Conservation (phyloP, 495 filamentous ascomycete genomes). For the Xylaria longipes region DNA sequence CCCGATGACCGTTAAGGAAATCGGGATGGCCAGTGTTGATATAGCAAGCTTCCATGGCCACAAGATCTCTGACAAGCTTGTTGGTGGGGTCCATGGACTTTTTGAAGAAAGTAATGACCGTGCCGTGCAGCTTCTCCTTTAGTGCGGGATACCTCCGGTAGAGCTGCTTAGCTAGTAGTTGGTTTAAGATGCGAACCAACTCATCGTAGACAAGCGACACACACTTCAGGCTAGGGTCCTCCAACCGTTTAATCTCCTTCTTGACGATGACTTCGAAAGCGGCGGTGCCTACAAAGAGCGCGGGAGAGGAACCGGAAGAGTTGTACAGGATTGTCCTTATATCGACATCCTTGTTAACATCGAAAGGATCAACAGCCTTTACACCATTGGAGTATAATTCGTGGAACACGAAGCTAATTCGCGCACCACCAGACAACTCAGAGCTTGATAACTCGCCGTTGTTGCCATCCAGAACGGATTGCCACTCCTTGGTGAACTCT, state of each 20-base stretch:
- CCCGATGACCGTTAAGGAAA: constrained; percentile 95
- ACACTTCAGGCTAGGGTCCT: constrained; percentile 97
- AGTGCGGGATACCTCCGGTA: constrained; percentile 91
- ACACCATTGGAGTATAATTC: constrained; percentile 98
- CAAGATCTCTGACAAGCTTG: constrained; percentile 92
- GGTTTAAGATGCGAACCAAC: constrained; percentile 90
- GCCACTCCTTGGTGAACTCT: constrained; percentile 97
- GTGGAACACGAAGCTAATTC: constrained; percentile 99
- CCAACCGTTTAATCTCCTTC: constrained; percentile 95
- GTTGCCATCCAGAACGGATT: constrained; percentile 94
- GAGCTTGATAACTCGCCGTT: constrained; percentile 93
- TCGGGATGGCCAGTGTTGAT: constrained; percentile 99
- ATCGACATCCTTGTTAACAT: constrained; percentile 95
- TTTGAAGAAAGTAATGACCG: constrained; percentile 97
- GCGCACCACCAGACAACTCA: constrained; percentile 93
- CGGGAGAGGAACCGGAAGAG: constrained; percentile 95
- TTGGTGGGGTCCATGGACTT: constrained; percentile 97
- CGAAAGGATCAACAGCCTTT: constrained; percentile 98
- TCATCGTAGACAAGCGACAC: constrained; percentile 97
- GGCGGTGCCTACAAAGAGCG: constrained; percentile 95
- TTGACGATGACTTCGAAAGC: constrained; percentile 99
- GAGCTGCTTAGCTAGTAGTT: constrained; percentile 85
- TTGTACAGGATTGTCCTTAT: constrained; percentile 98
- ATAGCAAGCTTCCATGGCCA: constrained; percentile 94
- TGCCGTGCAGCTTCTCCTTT: constrained; percentile 95